These are phyloP conservation scores for Acorus gramineus DNA, from an alignment of 106 monocot species.

Conservation along the genomic window DNA sequence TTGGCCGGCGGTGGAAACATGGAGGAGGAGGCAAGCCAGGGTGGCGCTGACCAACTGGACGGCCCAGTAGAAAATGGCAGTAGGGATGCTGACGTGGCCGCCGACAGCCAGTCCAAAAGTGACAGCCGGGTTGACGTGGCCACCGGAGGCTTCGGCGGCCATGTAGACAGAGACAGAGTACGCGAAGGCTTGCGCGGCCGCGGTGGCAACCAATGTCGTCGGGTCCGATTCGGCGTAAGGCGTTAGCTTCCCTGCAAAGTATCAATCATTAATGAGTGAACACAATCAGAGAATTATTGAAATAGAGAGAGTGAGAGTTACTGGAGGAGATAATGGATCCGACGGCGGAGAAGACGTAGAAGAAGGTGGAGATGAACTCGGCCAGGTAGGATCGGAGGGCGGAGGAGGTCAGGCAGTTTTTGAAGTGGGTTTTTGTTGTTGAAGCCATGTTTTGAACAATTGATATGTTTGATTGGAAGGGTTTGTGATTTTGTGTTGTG, in stretches of 20 bases:
- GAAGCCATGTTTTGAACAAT: conserved; percentile 33
- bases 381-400: conserved; percentile 71
- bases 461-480: too few relatives aligned
- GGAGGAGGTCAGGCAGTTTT: conserved; percentile 34
- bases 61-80: conserved; percentile 55
- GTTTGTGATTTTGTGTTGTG: too few relatives aligned
- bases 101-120: conserved; percentile 63
- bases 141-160: conserved; percentile 65
- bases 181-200: conserved; percentile 60
- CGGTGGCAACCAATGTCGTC: conserved; percentile 60
- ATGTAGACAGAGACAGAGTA: conserved; percentile 64
- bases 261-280: not conserved
- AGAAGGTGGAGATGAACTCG: conserved; percentile 93
- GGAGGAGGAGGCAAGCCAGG: conserved; percentile 76
- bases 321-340: conserved; percentile 69
- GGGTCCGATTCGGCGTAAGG: conserved; percentile 52
- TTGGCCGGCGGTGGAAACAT: conserved; percentile 57
- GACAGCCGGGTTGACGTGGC: conserved; percentile 82
- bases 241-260: conserved; percentile 56
- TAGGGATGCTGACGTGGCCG: conserved; percentile 45
- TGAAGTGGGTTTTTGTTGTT: conserved; percentile 19
- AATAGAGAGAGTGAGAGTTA: conserved; percentile 5
- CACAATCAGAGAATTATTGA: not conserved
- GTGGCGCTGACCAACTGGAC: conserved; percentile 54
- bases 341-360: conserved; percentile 66